A percentile compares a stretch with the other conserved stretches of the same genome.
Conservation (phyloP, 208 protist species). For the Trypanosoma melophagium region DNA sequence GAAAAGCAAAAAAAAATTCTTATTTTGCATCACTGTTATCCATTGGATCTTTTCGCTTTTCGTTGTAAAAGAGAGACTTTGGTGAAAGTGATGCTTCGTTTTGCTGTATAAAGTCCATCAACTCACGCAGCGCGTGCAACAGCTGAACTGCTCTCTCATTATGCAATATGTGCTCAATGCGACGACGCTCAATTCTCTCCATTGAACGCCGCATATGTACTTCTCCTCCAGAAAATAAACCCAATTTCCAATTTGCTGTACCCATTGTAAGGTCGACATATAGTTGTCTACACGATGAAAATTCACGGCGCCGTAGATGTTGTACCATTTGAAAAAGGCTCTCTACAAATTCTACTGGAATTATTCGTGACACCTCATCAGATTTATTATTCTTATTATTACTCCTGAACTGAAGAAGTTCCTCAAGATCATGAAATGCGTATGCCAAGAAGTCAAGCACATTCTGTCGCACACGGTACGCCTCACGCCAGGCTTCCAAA, state of each 20-base stretch:
- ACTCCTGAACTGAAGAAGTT: neutral
- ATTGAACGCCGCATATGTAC: constrained; percentile 88
- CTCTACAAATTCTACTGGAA: constrained; percentile 38
- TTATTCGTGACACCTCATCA: constrained; percentile 21
- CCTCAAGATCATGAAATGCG: constrained; percentile 38
- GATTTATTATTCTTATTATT: neutral
- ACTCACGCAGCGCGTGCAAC: constrained; percentile 60
- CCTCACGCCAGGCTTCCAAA: constrained; percentile 46
- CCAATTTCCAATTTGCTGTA: constrained; percentile 83
- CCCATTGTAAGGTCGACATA: constrained; percentile 80
- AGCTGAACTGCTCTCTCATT: constrained; percentile 79
- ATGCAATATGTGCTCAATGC: constrained; percentile 73
- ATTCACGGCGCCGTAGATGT: constrained; percentile 39
- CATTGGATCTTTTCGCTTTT: constrained; percentile 3
- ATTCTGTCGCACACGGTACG: constrained; percentile 39
- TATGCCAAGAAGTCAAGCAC: constrained; percentile 62
- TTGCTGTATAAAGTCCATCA: constrained; percentile 51
- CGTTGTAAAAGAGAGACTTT: constrained; percentile 9
- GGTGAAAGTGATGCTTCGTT: constrained; percentile 2
- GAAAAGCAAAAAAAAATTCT: neutral
- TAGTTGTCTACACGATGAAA: constrained; percentile 45
- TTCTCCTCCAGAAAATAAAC: constrained; percentile 81
- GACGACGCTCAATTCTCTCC: constrained; percentile 79
- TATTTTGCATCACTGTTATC: neutral
- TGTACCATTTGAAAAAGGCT: constrained; percentile 31